Conservation (phyloP, 2,329 filamentous ascomycete species). For the Teratosphaeria destructans region DNA sequence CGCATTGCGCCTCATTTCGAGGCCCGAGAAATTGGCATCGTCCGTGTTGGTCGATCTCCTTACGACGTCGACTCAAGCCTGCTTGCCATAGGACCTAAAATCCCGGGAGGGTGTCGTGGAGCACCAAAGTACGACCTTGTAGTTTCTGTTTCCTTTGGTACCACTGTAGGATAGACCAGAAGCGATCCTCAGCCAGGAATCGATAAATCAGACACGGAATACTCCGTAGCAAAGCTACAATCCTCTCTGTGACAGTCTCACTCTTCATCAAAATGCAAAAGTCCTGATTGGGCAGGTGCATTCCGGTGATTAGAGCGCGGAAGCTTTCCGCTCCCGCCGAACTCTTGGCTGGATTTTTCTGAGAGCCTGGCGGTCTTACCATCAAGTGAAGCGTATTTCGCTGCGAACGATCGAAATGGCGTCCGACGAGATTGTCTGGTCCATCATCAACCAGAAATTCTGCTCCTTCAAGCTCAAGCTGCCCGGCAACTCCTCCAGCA, state of each 20-base stretch:
- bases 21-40: too few species aligned
- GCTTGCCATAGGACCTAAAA: too few species aligned
- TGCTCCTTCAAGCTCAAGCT: slow-evolving; percentile 88
- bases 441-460: slow-evolving; percentile 90
- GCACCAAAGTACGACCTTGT: too few species aligned
- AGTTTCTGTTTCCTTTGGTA: too few species aligned
- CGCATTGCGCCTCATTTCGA: too few species aligned
- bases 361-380: neutral
- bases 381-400: neutral
- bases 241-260: neutral
- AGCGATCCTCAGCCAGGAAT: too few species aligned
- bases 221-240: too few species aligned
- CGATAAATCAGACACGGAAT: too few species aligned
- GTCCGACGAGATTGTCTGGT: slow-evolving; percentile 95
- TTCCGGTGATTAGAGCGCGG: neutral
- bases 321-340: neutral
- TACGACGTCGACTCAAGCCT: too few species aligned
- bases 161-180: too few species aligned
- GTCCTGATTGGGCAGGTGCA: neutral
- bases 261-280: neutral
- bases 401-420: slow-evolving; percentile 46
- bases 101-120: too few species aligned
- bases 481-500: slow-evolving; percentile 17
- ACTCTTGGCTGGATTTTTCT: slow-evolving; percentile 1
- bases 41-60: too few species aligned